Evolutionary conservation across 352 stramenopile genomes (phyloP).

Genomic region (Phytopythium delawarense): DNA sequence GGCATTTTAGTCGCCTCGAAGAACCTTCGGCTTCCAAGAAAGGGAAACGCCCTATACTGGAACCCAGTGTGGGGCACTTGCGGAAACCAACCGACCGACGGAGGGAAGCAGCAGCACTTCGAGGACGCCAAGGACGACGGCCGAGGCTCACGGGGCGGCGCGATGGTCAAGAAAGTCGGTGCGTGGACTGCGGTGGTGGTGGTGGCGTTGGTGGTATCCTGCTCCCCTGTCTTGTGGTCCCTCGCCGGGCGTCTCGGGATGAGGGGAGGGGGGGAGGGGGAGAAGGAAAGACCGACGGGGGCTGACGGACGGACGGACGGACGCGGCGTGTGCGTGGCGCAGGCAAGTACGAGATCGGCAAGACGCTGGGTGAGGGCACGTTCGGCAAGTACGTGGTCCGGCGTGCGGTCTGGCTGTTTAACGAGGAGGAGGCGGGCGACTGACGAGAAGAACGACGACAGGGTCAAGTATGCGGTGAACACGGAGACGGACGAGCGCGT

Average conservation of each 20-base stretch:
- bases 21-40: too few species aligned
- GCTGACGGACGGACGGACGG: not conserved
- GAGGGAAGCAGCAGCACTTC: not conserved
- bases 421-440: not conserved
- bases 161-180: conserved; percentile 65
- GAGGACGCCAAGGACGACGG: not conserved
- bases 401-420: not conserved
- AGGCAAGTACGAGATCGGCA: conserved; percentile 97
- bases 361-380: conserved; percentile 95
- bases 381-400: conserved; percentile 91
- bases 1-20: too few species aligned
- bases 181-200: conserved; percentile 5
- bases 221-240: not conserved
- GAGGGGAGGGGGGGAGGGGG: not conserved
- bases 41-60: too few species aligned
- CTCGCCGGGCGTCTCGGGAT: not conserved
- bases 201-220: not conserved
- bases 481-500: conserved; percentile 93
- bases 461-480: conserved; percentile 94
- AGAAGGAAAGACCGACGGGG: not conserved
- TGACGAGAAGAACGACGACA: conserved; percentile 18
- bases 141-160: not conserved
- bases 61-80: not conserved
- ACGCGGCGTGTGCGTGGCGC: conserved; percentile 13
- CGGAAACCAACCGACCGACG: not conserved